Evolutionary conservation across 2,329 filamentous ascomycete species (phyloP).

Genomic region (Elsinoe ampelina): DNA sequence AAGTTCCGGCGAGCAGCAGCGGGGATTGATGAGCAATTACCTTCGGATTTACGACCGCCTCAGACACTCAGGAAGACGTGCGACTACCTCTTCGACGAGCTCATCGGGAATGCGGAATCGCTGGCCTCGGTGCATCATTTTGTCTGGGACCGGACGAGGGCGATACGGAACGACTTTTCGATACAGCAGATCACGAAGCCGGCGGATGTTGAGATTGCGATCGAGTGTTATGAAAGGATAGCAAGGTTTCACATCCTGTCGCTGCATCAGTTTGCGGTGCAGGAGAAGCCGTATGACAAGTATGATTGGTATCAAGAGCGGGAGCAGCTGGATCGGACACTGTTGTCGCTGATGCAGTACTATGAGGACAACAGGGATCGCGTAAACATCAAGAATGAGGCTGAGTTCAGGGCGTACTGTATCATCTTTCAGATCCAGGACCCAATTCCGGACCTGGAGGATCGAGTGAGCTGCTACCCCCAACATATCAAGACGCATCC

Average conservation of each 20-base stretch:
- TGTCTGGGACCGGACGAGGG: conserved; percentile 57
- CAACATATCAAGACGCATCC: conserved; percentile 40
- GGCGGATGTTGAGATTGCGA: conserved; percentile 48
- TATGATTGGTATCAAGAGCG: conserved; percentile 52
- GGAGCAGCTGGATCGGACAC: conserved; percentile 55
- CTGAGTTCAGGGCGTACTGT: conserved; percentile 56
- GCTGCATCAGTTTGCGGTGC: conserved; percentile 48
- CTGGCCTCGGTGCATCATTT: conserved; percentile 51
- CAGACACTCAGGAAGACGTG: conserved; percentile 34
- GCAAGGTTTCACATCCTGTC: conserved; percentile 55
- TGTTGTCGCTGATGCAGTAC: conserved; percentile 52
- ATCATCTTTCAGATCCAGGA: conserved; percentile 48
- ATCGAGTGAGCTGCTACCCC: conserved; percentile 49
- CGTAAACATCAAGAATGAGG: conserved; percentile 46
- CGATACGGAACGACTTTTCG: conserved; percentile 56
- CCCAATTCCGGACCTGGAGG: conserved; percentile 44
- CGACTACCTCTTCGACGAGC: conserved; percentile 35
- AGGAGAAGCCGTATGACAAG: conserved; percentile 39
- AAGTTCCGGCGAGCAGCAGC: conserved; percentile 54
- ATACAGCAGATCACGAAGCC: conserved; percentile 50
- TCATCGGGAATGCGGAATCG: conserved; percentile 42
- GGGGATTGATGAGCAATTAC: conserved; percentile 53
- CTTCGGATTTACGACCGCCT: conserved; percentile 55
- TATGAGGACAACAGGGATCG: conserved; percentile 47
- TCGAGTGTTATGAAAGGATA: conserved; percentile 54